phyloP scores from a whole-genome alignment of 2,329 filamentous ascomycete genomes.

The Penicillium concentricum region DNA sequence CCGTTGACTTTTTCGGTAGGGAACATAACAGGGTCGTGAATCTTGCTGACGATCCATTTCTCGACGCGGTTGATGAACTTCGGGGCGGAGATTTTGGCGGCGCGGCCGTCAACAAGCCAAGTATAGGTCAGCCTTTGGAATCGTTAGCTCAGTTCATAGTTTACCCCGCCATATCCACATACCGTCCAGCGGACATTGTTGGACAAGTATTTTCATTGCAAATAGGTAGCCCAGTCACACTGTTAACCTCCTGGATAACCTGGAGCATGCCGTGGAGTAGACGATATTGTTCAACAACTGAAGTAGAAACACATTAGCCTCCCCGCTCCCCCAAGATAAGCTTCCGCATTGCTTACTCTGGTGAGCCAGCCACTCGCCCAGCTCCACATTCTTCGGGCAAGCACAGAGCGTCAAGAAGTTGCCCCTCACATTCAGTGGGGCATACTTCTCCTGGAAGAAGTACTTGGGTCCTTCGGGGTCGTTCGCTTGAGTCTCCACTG shows the following conservation, averaged over 20 bases:
- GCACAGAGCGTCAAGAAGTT: constrained; percentile 97
- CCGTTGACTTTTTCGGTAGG: constrained; percentile 75
- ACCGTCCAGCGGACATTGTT: constrained; percentile 92
- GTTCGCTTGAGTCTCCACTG: constrained; percentile 39
- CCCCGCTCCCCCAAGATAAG: not conserved
- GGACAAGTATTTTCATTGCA: constrained; percentile 84
- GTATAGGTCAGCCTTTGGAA: constrained; percentile 80
- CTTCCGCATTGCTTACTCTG: constrained; percentile 64
- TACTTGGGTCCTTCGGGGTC: constrained; percentile 49
- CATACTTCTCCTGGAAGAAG: constrained; percentile 55
- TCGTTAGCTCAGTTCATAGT: constrained; percentile 16
- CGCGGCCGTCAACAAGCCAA: constrained; percentile 86
- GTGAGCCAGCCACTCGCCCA: constrained; percentile 93
- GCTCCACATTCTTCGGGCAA: constrained; percentile 87
- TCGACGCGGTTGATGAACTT: constrained; percentile 96
- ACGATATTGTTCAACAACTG: constrained; percentile 90
- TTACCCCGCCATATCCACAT: constrained; percentile 47
- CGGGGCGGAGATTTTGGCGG: constrained; percentile 85
- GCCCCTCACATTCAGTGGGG: constrained; percentile 88
- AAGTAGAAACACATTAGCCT: constrained; percentile 15
- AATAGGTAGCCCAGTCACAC: constrained; percentile 68
- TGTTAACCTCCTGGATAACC: constrained; percentile 82
- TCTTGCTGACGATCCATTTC: constrained; percentile 95
- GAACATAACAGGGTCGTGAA: constrained; percentile 85
- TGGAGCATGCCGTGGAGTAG: constrained; percentile 86